A percentile compares a stretch with the other conserved stretches of the same genome.
These are phyloP conservation scores for Phytopythium sindhum DNA, from an alignment of 352 stramenopile genomes.

Conservation along the genomic window DNA sequence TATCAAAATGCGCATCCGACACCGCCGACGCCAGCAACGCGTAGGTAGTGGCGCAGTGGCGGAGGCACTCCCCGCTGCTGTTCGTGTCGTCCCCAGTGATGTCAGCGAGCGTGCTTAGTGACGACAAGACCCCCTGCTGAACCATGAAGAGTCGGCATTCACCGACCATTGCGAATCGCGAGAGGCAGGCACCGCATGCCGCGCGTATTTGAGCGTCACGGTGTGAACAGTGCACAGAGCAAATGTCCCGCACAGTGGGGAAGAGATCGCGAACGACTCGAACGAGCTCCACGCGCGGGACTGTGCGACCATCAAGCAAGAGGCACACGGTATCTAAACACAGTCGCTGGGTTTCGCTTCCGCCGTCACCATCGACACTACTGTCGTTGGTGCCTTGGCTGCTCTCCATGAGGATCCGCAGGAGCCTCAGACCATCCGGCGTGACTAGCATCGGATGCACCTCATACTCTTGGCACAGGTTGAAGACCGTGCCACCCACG, in stretches of 20 bases:
- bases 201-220: slow-evolving; percentile 23
- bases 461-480: slow-evolving; percentile 59
- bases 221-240: slow-evolving; percentile 9
- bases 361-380: not conserved
- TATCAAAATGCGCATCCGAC: slow-evolving; percentile 20
- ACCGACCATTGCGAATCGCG: slow-evolving; percentile 56
- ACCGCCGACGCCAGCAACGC: slow-evolving; percentile 34
- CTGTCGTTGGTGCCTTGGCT: slow-evolving; percentile 33
- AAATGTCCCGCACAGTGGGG: slow-evolving; percentile 42
- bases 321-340: slow-evolving; percentile 67
- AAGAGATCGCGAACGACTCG: slow-evolving; percentile 39
- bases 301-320: slow-evolving; percentile 51
- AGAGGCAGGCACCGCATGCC: slow-evolving; percentile 60
- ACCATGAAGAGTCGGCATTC: slow-evolving; percentile 54
- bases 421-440: slow-evolving; percentile 23
- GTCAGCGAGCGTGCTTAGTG: slow-evolving; percentile 46
- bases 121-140: slow-evolving; percentile 39
- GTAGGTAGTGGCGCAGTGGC: slow-evolving; percentile 66
- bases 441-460: slow-evolving; percentile 42
- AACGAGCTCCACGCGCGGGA: slow-evolving; percentile 36
- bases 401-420: slow-evolving; percentile 35
- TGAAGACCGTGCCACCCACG: slow-evolving; percentile 55
- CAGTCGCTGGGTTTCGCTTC: slow-evolving; percentile 11
- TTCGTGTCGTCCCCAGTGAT: slow-evolving; percentile 44
- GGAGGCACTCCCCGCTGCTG: slow-evolving; percentile 18